These are phyloP conservation scores for Diaporthe sp. DNA, from an alignment of 2,329 filamentous ascomycete genomes.

Conservation along the genomic window DNA sequence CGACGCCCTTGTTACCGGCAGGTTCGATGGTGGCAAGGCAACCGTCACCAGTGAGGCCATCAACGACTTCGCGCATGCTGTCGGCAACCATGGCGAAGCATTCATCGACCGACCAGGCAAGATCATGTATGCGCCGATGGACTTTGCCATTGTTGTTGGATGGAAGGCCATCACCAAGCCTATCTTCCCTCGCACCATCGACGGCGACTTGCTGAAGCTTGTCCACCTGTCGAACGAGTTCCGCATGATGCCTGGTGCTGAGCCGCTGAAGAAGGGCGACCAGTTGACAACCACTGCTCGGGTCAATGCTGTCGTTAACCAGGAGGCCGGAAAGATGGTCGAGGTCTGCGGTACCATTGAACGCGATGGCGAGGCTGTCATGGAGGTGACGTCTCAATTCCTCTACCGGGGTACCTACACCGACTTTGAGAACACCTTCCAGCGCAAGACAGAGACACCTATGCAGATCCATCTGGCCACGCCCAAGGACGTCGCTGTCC, in stretches of 20 bases:
- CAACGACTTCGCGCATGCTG: slow-evolving; percentile 98
- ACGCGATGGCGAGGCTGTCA: slow-evolving; percentile 85
- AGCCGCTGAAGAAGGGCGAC: slow-evolving; percentile 96
- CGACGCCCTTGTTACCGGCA: slow-evolving; percentile 85
- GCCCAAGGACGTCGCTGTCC: slow-evolving; percentile 90
- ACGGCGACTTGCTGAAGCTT: slow-evolving; percentile 94
- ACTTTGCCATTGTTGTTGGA: slow-evolving; percentile 97
- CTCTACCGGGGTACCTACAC: slow-evolving; percentile 93
- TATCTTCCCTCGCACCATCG: slow-evolving; percentile 96
- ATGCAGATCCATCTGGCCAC: slow-evolving; percentile 92
- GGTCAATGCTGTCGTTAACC: slow-evolving; percentile 98
- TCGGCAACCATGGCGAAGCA: slow-evolving; percentile 96
- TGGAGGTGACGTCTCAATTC: slow-evolving; percentile 99
- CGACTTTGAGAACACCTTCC: slow-evolving; percentile 98
- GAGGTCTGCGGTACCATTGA: slow-evolving; percentile 98
- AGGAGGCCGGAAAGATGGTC: slow-evolving; percentile 99
- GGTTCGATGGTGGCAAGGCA: slow-evolving; percentile 89
- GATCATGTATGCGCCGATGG: slow-evolving; percentile 95
- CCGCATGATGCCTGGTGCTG: slow-evolving; percentile 96
- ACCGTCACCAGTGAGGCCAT: slow-evolving; percentile 93
- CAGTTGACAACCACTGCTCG: slow-evolving; percentile 92
- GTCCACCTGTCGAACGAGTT: slow-evolving; percentile 98
- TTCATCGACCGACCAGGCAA: slow-evolving; percentile 97
- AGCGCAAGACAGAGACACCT: slow-evolving; percentile 94
- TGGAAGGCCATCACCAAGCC: slow-evolving; percentile 99